A percentile compares a stretch with the other conserved stretches of the same genome.
These are phyloP conservation scores for Curvularia spicifera DNA, from an alignment of 2,329 filamentous ascomycete genomes.

Conservation along the genomic window DNA sequence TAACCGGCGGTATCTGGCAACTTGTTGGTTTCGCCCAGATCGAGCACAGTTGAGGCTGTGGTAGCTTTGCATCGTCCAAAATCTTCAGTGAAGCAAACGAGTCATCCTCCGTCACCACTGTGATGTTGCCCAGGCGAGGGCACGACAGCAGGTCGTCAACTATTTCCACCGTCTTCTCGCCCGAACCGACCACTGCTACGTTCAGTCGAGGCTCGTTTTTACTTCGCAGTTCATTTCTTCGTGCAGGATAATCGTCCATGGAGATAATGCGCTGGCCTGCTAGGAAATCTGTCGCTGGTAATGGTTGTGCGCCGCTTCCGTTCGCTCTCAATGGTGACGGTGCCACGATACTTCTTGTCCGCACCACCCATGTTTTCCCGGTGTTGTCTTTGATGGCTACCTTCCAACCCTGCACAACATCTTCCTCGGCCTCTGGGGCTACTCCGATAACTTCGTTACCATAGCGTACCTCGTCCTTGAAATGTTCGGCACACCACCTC, in stretches of 20 bases:
- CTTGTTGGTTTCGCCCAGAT: constrained; percentile 44
- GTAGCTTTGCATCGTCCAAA: constrained; percentile 34
- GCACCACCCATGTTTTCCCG: constrained; percentile 34
- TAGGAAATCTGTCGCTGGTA: constrained; percentile 39
- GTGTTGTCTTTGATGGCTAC: constrained; percentile 35
- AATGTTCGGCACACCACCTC: constrained; percentile 45
- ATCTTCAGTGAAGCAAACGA: constrained; percentile 38
- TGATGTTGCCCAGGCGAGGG: constrained; percentile 44
- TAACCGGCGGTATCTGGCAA: constrained; percentile 26
- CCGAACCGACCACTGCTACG: constrained; percentile 41
- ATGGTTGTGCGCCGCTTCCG: constrained; percentile 23
- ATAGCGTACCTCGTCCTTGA: constrained; percentile 42
- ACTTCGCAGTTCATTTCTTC: constrained; percentile 40
- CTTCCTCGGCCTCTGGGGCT: constrained; percentile 30
- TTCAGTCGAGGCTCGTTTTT: constrained; percentile 39
- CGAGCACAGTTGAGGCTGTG: constrained; percentile 43
- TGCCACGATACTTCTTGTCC: constrained; percentile 37
- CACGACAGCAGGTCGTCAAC: constrained; percentile 45
- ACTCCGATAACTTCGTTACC: constrained; percentile 41
- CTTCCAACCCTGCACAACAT: constrained; percentile 36
- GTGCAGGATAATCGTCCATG: constrained; percentile 39
- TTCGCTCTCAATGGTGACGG: constrained; percentile 31
- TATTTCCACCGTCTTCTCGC: constrained; percentile 38
- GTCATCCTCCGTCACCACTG: constrained; percentile 44
- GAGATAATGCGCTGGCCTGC: constrained; percentile 45